phyloP scores from a whole-genome alignment of 1,284 basidiomycete species.

The Omphalotus olearius region DNA sequence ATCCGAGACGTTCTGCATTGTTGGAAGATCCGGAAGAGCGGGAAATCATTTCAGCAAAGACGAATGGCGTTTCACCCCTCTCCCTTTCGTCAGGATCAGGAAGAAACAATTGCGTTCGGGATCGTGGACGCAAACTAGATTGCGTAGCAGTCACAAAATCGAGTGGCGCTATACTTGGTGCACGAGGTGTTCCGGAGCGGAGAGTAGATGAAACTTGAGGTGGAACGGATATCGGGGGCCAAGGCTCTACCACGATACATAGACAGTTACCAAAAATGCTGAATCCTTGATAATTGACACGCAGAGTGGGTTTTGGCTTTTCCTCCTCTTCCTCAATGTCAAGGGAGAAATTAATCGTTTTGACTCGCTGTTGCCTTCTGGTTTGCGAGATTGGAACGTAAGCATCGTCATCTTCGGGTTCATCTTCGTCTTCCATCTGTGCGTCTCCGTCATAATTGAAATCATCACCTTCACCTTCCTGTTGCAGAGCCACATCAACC shows the following conservation, averaged over 20 bases:
- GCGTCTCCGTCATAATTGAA: conserved; percentile 22
- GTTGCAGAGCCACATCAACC: conserved; percentile 16
- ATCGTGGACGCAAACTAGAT: conserved; percentile 26
- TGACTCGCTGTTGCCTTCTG: conserved; percentile 2
- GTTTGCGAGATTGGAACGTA: background rate
- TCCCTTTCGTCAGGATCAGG: conserved; percentile 53
- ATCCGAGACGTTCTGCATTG: conserved; percentile 23
- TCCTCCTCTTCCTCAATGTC: conserved; percentile 52
- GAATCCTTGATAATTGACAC: conserved; percentile 65
- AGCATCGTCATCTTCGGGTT: conserved; percentile 5
- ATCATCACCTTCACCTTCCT: conserved; percentile 23
- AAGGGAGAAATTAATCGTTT: conserved; percentile 11
- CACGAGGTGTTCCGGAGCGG: conserved; percentile 22
- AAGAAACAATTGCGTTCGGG: conserved; percentile 59
- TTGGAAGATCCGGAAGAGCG: conserved; percentile 43
- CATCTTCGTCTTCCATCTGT: conserved; percentile 13
- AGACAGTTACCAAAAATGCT: conserved; percentile 63
- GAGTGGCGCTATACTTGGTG: conserved; percentile 31
- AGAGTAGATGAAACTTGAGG: conserved; percentile 26
- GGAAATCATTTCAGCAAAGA: conserved; percentile 22
- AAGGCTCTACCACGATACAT: conserved; percentile 76
- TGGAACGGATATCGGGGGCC: conserved; percentile 44
- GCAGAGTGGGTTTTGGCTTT: conserved; percentile 67
- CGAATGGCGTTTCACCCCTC: conserved; percentile 34
- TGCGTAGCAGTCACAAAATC: conserved; percentile 24